Evolutionary conservation across 139 green algal species (phyloP), one percentile per base, ranked within the genome.

Genomic region (Diplosphaera chodatii): DNA sequence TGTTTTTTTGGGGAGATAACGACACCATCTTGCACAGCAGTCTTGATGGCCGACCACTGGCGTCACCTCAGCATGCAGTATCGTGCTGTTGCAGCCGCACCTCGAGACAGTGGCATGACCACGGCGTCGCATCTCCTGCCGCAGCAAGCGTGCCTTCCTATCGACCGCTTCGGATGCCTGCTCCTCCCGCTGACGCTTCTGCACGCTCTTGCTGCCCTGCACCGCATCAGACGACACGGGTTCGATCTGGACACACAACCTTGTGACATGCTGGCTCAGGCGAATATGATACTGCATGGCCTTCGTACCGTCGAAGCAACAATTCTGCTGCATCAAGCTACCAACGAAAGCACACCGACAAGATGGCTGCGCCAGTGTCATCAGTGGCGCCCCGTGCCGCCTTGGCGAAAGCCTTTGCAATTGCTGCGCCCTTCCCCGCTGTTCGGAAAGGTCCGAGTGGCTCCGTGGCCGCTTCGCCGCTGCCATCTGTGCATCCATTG

Each of bases 141-240:
- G 77, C 67, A 84, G 70, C 71, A 79, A 80, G 66, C 83, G 85
- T 2, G 83, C 77, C 37, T 74, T 79, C 29, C 73, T 64, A 20
- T 83, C 80, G 31, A 64, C 76, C 37, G 74, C 65, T 0, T 78
- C 79, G 33, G 84, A 84, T 40, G 73, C 77, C 31, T 78, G 83
- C 6, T 82, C 81, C 71, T 91, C 83, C 8, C 77, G 72, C 69
- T 90, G 79, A 10, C 80, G 77, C 70, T 88, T 89, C 4, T 71
- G 69, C 15, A 90, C n/a, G 20, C 77, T 84, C 48, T 85, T 91
- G 64, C 74, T 85, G 22, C 77, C 81, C 40, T 80, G 72, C 78
- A 82, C 64, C 25, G 62, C 29, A 30, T 40, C 10, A 13, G 37
- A n/a, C n/a, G n/a, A n/a, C n/a, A n/a, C n/a, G n/a, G n/a, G n/a